Evolutionary conservation across 1,284 basidiomycete genomes (phyloP).

Genomic region (Cryptococcus neoformans): DNA sequence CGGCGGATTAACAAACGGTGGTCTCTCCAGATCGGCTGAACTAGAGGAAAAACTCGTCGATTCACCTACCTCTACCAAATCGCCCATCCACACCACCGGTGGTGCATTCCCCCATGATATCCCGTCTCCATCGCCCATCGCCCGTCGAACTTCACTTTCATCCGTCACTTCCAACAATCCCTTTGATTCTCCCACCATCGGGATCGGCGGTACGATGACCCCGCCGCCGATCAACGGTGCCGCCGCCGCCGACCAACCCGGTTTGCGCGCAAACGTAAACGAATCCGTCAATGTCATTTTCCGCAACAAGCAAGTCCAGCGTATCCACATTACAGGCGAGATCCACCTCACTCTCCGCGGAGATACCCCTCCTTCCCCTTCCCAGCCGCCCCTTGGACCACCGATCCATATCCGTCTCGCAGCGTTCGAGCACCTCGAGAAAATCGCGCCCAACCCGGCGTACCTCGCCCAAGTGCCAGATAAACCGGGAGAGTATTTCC

Average conservation of each 20-base stretch:
- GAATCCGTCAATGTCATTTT: slow-evolving; percentile 55
- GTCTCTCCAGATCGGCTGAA: slow-evolving; percentile 16
- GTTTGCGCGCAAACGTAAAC: slow-evolving; percentile 49
- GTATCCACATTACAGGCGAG: slow-evolving; percentile 55
- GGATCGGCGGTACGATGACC: slow-evolving; percentile 1
- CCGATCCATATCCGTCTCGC: slow-evolving; percentile 51
- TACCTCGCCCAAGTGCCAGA: slow-evolving; percentile 50
- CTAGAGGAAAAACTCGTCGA: slow-evolving; percentile 11
- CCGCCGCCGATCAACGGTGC: slow-evolving; percentile 1
- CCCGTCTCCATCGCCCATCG: slow-evolving; percentile 3
- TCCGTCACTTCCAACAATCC: slow-evolving; percentile 40
- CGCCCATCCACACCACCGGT: background rate
- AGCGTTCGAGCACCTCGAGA: slow-evolving; percentile 53
- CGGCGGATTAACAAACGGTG: background rate
- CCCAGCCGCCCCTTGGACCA: background rate
- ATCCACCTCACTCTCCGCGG: slow-evolving; percentile 40
- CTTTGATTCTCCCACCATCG: slow-evolving; percentile 38
- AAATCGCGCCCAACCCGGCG: slow-evolving; percentile 54
- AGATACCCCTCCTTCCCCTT: slow-evolving; percentile 2
- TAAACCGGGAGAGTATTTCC: slow-evolving; percentile 51
- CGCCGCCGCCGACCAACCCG: slow-evolving; percentile 18
- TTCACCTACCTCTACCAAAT: slow-evolving; percentile 9
- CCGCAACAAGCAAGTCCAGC: slow-evolving; percentile 43
- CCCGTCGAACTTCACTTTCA: slow-evolving; percentile 26
- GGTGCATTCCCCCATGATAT: background rate